Percentiles rank a stretch among this genome's conserved stretches.
Evolutionary conservation across 345 rosid species (phyloP).

Genomic region (Linum tenue): DNA sequence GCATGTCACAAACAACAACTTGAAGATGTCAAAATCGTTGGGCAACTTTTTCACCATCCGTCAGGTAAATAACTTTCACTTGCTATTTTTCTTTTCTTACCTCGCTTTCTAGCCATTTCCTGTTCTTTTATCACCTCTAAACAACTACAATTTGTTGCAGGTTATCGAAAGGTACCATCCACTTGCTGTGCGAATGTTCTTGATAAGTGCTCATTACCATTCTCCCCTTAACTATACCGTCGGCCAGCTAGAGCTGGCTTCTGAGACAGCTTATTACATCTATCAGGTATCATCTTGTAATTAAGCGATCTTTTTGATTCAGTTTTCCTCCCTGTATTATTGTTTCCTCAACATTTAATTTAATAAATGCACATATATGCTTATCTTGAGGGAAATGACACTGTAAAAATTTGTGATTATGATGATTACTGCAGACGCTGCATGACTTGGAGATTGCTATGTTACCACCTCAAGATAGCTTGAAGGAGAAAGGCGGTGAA

Average conservation of each 20-base stretch:
- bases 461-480: conserved; percentile 30
- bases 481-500: conserved; percentile 29
- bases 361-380: neutral
- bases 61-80: neutral
- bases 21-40: conserved; percentile 80
- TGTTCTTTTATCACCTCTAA: neutral
- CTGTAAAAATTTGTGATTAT: neutral
- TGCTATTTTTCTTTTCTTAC: neutral
- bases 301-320: neutral
- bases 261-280: conserved; percentile 62
- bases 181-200: conserved; percentile 68
- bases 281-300: conserved; percentile 52
- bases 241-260: conserved; percentile 61
- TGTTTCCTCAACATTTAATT: neutral
- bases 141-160: conserved; percentile 25
- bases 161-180: conserved; percentile 66
- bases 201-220: conserved; percentile 75
- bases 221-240: conserved; percentile 68
- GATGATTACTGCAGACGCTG: conserved; percentile 43
- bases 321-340: neutral
- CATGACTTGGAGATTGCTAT: conserved; percentile 65
- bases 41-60: conserved; percentile 57
- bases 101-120: neutral
- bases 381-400: neutral
- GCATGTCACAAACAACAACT: conserved; percentile 68